phyloP scores from a whole-genome alignment of 768 basidiomycete genomes.

The Leucogyrophana mollusca region DNA sequence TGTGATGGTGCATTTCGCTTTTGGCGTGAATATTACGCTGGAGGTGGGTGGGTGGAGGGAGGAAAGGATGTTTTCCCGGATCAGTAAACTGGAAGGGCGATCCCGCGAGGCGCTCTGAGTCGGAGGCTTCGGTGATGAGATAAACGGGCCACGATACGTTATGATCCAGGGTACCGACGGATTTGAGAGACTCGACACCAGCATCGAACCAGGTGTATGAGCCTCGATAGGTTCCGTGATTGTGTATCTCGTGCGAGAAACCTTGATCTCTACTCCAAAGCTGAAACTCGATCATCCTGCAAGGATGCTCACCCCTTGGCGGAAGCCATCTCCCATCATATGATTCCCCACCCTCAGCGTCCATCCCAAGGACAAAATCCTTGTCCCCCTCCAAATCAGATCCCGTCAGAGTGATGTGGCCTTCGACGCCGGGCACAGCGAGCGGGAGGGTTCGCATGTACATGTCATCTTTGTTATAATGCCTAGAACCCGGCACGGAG shows the following conservation, averaged over 20 bases:
- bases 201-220: background rate
- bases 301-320: background rate
- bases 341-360: too few relatives aligned
- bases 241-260: background rate
- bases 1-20: background rate
- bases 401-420: background rate
- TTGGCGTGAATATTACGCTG: background rate
- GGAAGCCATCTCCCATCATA: too few relatives aligned
- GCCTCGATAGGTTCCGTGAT: background rate
- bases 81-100: background rate
- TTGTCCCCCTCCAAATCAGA: background rate
- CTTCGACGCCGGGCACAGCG: slow-evolving; percentile 2
- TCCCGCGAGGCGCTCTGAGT: background rate
- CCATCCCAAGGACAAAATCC: background rate
- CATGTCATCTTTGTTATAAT: background rate
- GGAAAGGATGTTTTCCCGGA: background rate
- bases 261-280: slow-evolving; percentile 1
- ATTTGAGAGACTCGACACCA: background rate
- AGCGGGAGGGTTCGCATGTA: slow-evolving; percentile 6
- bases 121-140: background rate
- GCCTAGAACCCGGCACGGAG: background rate
- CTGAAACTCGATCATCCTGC: slow-evolving; percentile 8
- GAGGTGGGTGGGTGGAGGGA: background rate
- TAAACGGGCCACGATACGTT: background rate
- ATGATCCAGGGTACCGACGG: background rate